phyloP scores from a whole-genome alignment of 805 yeast species.

The Tetrapisispora arboricola region DNA sequence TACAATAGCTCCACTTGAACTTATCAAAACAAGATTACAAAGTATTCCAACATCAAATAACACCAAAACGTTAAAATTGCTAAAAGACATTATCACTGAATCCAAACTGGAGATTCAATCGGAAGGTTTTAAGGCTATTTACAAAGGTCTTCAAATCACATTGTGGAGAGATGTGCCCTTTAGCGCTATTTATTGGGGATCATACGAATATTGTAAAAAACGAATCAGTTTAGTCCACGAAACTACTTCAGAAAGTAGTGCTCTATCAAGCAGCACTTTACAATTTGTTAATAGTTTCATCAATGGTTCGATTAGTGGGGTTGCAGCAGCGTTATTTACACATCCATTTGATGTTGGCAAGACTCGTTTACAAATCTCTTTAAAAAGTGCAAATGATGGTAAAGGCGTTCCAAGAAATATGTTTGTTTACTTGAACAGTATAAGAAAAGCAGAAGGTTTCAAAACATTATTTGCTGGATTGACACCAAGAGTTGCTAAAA shows the following conservation, averaged over 20 bases:
- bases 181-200: constrained; percentile 89
- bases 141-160: constrained; percentile 79
- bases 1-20: constrained; percentile 76
- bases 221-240: neutral
- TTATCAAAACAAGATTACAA: constrained; percentile 80
- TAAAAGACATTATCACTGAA: constrained; percentile 43
- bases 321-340: constrained; percentile 75
- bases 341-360: constrained; percentile 98
- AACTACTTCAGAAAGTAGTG: neutral
- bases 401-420: constrained; percentile 34
- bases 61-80: constrained; percentile 23
- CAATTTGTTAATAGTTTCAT: constrained; percentile 49
- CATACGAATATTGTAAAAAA: constrained; percentile 51
- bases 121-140: constrained; percentile 56
- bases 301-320: constrained; percentile 77
- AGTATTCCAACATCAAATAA: constrained; percentile 54
- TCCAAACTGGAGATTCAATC: constrained; percentile 38
- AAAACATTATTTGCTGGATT: constrained; percentile 80
- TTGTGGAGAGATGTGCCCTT: constrained; percentile 97
- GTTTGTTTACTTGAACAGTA: constrained; percentile 54
- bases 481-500: constrained; percentile 75
- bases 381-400: constrained; percentile 13
- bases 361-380: constrained; percentile 73
- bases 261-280: constrained; percentile 28
- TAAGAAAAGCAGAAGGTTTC: constrained; percentile 66